Evolutionary conservation across 139 green algal species (phyloP).

Genomic region (Closterium sp.): DNA sequence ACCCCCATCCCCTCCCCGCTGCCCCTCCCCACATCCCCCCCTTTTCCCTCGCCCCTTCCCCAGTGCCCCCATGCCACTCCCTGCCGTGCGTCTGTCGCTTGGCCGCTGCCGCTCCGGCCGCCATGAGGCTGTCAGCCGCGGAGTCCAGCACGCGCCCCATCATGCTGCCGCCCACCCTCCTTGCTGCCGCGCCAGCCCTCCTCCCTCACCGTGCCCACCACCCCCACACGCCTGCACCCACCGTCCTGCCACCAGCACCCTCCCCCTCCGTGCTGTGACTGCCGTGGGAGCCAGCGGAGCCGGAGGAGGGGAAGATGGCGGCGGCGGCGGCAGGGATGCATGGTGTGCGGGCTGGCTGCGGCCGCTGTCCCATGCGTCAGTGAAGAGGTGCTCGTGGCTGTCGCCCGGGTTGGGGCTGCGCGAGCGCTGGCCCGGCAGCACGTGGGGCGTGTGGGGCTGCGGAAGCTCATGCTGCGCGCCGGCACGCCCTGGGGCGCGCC

Average conservation of each 20-base stretch:
- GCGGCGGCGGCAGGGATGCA: not conserved
- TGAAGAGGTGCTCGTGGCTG: not conserved
- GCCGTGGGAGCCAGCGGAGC: not conserved
- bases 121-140: not conserved
- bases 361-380: not conserved
- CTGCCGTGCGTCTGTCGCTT: too few species aligned
- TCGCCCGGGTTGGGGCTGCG: not conserved
- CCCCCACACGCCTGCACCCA: not conserved
- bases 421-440: not conserved
- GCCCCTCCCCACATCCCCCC: too few species aligned
- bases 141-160: not conserved
- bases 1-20: not conserved
- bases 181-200: not conserved
- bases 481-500: not conserved
- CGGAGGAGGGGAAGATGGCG: not conserved
- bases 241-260: not conserved
- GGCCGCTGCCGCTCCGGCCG: too few species aligned
- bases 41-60: not conserved
- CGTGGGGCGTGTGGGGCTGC: not conserved
- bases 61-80: not conserved
- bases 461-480: not conserved
- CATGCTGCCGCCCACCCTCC: not conserved
- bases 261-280: not conserved
- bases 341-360: too few species aligned
- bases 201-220: not conserved